Evolutionary conservation across 257 asterid genomes (phyloP), one percentile per base, ranked within the genome.

Genomic region (Orobanche coerulescens): DNA sequence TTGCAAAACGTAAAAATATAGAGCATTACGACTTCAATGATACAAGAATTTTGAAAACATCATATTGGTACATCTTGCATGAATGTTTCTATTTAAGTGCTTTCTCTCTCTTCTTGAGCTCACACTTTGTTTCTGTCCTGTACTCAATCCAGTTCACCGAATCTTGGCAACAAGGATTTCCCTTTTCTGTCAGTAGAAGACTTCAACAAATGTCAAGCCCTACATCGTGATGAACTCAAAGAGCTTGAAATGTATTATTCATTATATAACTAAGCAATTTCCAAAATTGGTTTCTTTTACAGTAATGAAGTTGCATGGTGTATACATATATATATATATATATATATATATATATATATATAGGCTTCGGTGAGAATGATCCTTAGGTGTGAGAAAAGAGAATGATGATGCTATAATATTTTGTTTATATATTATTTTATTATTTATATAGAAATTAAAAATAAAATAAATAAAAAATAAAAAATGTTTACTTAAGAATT

Each of bases 21-120:
- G 92, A 88, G 82, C 76, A 75, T 60, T 92, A 75, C 76, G 66
- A 66, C 42, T 42, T 67, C 11, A 80, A 88, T 52, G 61, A 72
- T 61, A 73, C 79, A 44, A 88, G 88, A 76, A 60, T 84, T 70
- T 55, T 77, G 31, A 92, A 92, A 82, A 81, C 94, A 65, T 82
- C 96, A 42, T 82, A 75, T 61, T 26, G 93, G 98, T 91, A 81
- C 61, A 52, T 47, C 60, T 58, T 9, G 58, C 20, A 14, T 53
- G 30, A 9, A 36, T 20, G 18, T n/a, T 68, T 50, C 54, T 40
- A 18, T 39, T 36, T 1, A 28, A 31, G 8, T 39, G 11, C 2
- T 22, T 14, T 15, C 20, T 11, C 16, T 49, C 56, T 51, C 61
- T 34, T 44, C 33, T 52, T 48, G 10, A 42, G 55, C 55, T 61